A percentile compares a stretch with the other conserved stretches of the same genome.
Conservation (phyloP, 2,329 filamentous ascomycete genomes). For the Juglanconis oblonga region DNA sequence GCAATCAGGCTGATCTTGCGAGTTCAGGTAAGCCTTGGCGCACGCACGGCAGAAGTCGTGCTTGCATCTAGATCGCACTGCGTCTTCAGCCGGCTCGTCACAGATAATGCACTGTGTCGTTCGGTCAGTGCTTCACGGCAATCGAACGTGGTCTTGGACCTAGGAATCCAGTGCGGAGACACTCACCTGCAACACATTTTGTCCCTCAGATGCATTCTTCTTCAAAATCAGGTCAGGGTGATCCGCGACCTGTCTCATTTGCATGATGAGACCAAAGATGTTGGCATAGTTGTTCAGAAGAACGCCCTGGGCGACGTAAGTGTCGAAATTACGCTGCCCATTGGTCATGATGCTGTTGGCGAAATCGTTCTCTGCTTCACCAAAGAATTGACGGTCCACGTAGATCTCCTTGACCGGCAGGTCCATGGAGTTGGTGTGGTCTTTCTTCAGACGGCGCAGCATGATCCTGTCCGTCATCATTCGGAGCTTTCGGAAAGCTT, state of each 20-base stretch:
- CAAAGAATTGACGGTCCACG: slow-evolving; percentile 93
- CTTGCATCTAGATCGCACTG: slow-evolving; percentile 85
- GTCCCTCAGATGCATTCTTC: slow-evolving; percentile 79
- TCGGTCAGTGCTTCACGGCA: neutral
- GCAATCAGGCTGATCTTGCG: slow-evolving; percentile 75
- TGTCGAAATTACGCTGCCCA: slow-evolving; percentile 84
- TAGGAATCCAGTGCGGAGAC: neutral
- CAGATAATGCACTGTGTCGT: slow-evolving; percentile 76
- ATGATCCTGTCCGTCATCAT: slow-evolving; percentile 91
- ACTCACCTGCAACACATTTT: slow-evolving; percentile 66
- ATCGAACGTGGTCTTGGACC: neutral
- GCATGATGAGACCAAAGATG: slow-evolving; percentile 98
- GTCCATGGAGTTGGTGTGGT: slow-evolving; percentile 93
- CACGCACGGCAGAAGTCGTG: slow-evolving; percentile 89
- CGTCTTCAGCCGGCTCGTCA: slow-evolving; percentile 93
- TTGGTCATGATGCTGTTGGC: slow-evolving; percentile 94
- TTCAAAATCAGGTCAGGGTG: slow-evolving; percentile 92
- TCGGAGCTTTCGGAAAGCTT: slow-evolving; percentile 77
- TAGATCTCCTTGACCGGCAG: slow-evolving; percentile 91
- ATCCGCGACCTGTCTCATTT: slow-evolving; percentile 97
- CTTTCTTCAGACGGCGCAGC: slow-evolving; percentile 90
- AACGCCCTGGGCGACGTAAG: slow-evolving; percentile 90
- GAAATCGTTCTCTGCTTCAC: slow-evolving; percentile 93
- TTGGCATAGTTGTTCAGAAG: slow-evolving; percentile 98
- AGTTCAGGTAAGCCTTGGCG: slow-evolving; percentile 75